Conservation (phyloP, 768 basidiomycete genomes). For the Sarcodon sp. region DNA sequence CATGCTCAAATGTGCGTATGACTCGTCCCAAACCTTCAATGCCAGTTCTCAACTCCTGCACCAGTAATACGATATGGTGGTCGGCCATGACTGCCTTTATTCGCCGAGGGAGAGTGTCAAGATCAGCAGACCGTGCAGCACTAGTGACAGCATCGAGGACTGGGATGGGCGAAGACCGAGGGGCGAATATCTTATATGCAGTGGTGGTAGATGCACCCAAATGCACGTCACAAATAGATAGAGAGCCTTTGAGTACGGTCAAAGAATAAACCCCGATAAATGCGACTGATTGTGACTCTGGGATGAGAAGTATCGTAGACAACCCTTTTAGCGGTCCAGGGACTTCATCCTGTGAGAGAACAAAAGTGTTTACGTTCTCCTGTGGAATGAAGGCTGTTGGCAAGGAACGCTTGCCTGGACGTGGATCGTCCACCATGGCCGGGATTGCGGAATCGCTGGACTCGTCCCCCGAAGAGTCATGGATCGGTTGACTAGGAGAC, state of each 20-base stretch:
- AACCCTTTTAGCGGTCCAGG: slow-evolving; percentile 7
- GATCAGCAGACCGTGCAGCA: slow-evolving; percentile 1
- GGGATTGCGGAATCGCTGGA: too few species aligned
- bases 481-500: slow-evolving; percentile 41
- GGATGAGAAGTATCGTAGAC: slow-evolving; percentile 30
- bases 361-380: slow-evolving; percentile 30
- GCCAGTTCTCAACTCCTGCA: slow-evolving; percentile 46
- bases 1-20: slow-evolving; percentile 46
- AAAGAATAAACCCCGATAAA: slow-evolving; percentile 59
- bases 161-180: slow-evolving; percentile 50
- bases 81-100: slow-evolving; percentile 4
- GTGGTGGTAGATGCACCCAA: slow-evolving; percentile 25
- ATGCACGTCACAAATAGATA: slow-evolving; percentile 45
- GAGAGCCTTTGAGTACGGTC: slow-evolving; percentile 45
- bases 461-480: slow-evolving; percentile 20
- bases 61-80: slow-evolving; percentile 29
- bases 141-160: too few species aligned
- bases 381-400: slow-evolving; percentile 35
- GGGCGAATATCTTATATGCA: slow-evolving; percentile 54
- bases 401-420: not conserved
- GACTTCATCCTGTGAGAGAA: slow-evolving; percentile 12
- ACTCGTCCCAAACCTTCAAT: slow-evolving; percentile 56
- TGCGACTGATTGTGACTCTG: slow-evolving; percentile 37
- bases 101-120: slow-evolving; percentile 5
- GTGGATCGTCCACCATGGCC: slow-evolving; percentile 6